Evolutionary conservation across 2,329 filamentous ascomycete genomes (phyloP).

Genomic region (Penicillium janthinellum): DNA sequence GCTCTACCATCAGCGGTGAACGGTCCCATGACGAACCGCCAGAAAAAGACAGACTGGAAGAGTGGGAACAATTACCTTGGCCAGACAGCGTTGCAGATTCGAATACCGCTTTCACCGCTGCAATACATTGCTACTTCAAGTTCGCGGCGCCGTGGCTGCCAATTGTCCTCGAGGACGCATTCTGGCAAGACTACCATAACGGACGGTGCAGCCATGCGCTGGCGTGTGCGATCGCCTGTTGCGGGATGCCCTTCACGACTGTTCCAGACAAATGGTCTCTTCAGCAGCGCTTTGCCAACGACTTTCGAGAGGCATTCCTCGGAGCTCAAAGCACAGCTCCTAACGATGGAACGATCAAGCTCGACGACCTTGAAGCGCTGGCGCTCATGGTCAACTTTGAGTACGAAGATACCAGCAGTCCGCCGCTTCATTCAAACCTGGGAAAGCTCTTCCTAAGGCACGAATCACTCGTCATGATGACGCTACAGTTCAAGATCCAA

Average conservation of each 20-base stretch:
- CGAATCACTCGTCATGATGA: slow-evolving; percentile 30
- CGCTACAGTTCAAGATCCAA: slow-evolving; percentile 7
- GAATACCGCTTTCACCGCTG: slow-evolving; percentile 9
- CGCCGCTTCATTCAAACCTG: slow-evolving; percentile 13
- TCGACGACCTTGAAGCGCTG: slow-evolving; percentile 12
- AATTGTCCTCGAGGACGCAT: slow-evolving; percentile 27
- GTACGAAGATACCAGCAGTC: not conserved
- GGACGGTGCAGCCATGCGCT: slow-evolving; percentile 24
- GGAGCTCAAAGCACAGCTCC: slow-evolving; percentile 6
- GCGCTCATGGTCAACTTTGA: slow-evolving; percentile 13
- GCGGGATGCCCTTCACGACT: slow-evolving; percentile 25
- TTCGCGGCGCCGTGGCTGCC: slow-evolving; percentile 25
- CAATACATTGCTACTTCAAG: slow-evolving; percentile 28
- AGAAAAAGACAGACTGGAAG: not conserved
- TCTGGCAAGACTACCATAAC: slow-evolving; percentile 28
- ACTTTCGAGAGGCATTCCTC: slow-evolving; percentile 26
- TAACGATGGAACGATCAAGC: slow-evolving; percentile 2
- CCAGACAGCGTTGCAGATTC: not conserved
- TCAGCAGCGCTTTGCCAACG: slow-evolving; percentile 23
- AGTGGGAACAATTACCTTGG: not conserved
- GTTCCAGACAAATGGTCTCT: slow-evolving; percentile 19
- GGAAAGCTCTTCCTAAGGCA: slow-evolving; percentile 25
- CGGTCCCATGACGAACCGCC: not conserved
- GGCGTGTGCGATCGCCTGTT: slow-evolving; percentile 27
- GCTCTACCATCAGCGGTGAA: not conserved